Base-by-base conservation (phyloP, 805 yeast species). In the Candida nemodendra region DNA sequence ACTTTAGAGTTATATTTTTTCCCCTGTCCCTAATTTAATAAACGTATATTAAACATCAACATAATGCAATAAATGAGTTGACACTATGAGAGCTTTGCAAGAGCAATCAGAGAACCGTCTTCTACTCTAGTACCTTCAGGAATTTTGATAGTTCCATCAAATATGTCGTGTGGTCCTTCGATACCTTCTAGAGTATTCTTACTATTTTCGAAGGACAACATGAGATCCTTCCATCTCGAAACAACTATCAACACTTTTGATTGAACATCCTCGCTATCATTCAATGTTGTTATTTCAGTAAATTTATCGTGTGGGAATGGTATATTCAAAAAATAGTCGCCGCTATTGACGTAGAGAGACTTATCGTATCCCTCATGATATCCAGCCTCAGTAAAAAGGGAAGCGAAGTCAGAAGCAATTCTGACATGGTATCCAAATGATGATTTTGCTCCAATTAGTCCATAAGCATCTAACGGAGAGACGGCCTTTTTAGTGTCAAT, bases 391-490 rank as follows among this genome's bases (percentile, higher is more conserved):
- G 93, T 81, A 61, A 86, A 89, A 0, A 89, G 59, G 4, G 78
- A 65, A 28, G 78, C 73, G 51, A 88, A 79, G 5, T 66, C 54
- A 36, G 69, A 67, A 3, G 84, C 86, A 9, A 82, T 63, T 39
- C 97, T 66, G 2, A 89, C 90, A 40, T 73, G 75, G 57, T 83
- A 89, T 0, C 95, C 95, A 55, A 76, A 81, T 4, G 83, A 67
- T 2, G 78, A 66, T 41, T 72, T 72, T 14, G 77, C 74, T 1
- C 90, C 89, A 9, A 68, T 62, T 25, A 65, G 62, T 2, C 83
- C 85, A 48, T 86, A 84, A 0, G 93, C 95, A 33, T 74, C 79
- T 9, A 65, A 48, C 6, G 93, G 87, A 1, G 87, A 76, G 0
- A 86, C 93, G 9, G 87, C 76, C 37, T 71, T 73, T 34, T 71